These are phyloP conservation scores for Starmerella roubikii DNA, from an alignment of 805 yeast genomes.

Conservation along the genomic window DNA sequence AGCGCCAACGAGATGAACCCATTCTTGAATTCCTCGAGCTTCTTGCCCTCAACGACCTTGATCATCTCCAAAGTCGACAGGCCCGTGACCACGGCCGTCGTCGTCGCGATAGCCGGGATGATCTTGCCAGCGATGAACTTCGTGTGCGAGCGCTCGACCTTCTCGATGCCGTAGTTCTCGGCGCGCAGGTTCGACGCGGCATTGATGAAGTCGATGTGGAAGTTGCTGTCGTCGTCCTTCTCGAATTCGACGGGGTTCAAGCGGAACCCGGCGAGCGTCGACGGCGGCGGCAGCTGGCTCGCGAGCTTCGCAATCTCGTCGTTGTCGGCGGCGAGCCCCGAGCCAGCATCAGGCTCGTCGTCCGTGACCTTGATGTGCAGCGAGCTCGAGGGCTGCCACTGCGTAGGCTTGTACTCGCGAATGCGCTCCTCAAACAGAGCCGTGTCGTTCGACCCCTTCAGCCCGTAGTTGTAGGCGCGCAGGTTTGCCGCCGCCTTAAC, in stretches of 20 bases:
- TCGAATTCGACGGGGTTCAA: constrained; percentile 87
- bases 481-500: constrained; percentile 81
- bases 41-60: constrained; percentile 70
- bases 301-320: constrained; percentile 35
- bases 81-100: constrained; percentile 96
- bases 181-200: constrained; percentile 97
- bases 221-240: constrained; percentile 94
- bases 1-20: constrained; percentile 86
- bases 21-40: constrained; percentile 77
- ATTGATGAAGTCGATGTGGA: constrained; percentile 88
- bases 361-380: constrained; percentile 78
- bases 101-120: constrained; percentile 97
- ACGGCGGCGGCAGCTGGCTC: constrained; percentile 73
- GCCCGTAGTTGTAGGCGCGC: constrained; percentile 79
- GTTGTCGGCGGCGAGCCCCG: constrained; percentile 23
- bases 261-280: constrained; percentile 77
- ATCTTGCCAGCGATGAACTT: constrained; percentile 97
- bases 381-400: constrained; percentile 62
- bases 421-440: constrained; percentile 41
- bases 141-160: constrained; percentile 80
- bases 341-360: constrained; percentile 80
- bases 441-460: constrained; percentile 52
- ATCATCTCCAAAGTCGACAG: constrained; percentile 80
- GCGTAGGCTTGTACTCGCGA: constrained; percentile 36
- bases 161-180: constrained; percentile 70